Percentiles rank a stretch among this genome's conserved stretches.
These are phyloP conservation scores for Letharia columbiana DNA, from an alignment of 495 filamentous ascomycete species.

Conservation along the genomic window DNA sequence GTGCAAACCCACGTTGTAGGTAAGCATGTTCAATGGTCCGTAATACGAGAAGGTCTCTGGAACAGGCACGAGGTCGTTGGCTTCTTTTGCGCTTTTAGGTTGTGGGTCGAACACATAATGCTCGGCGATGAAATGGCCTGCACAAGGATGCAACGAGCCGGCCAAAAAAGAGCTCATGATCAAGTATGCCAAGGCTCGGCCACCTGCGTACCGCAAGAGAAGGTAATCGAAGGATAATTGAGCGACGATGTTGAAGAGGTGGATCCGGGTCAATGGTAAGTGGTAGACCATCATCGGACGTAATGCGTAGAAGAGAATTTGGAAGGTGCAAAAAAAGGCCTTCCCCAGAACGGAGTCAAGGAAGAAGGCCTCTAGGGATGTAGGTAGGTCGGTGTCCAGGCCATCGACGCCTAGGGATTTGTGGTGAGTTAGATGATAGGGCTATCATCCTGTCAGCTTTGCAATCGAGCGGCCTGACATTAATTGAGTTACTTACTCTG, in stretches of 20 bases:
- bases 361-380: conserved; percentile 82
- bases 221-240: conserved; percentile 73
- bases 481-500: conserved; percentile 44
- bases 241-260: conserved; percentile 65
- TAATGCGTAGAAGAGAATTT: conserved; percentile 99
- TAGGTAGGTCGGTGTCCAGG: conserved; percentile 93
- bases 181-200: conserved; percentile 64
- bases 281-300: conserved; percentile 92
- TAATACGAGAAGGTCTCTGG: conserved; percentile 99
- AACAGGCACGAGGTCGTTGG: conserved; percentile 44
- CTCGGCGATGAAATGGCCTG: conserved; percentile 97
- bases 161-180: conserved; percentile 85
- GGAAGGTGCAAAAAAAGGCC: conserved; percentile 98
- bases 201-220: conserved; percentile 49
- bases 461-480: neutral
- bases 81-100: conserved; percentile 31
- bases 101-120: conserved; percentile 88
- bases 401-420: conserved; percentile 96
- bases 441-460: conserved; percentile 39
- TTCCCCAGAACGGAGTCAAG: conserved; percentile 96
- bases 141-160: conserved; percentile 86
- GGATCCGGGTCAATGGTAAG: conserved; percentile 78
- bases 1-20: conserved; percentile 94
- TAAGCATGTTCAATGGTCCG: conserved; percentile 80
- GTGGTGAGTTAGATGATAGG: conserved; percentile 98